Conservation (phyloP, 495 filamentous ascomycete genomes). For the Oidiodendron maius region DNA sequence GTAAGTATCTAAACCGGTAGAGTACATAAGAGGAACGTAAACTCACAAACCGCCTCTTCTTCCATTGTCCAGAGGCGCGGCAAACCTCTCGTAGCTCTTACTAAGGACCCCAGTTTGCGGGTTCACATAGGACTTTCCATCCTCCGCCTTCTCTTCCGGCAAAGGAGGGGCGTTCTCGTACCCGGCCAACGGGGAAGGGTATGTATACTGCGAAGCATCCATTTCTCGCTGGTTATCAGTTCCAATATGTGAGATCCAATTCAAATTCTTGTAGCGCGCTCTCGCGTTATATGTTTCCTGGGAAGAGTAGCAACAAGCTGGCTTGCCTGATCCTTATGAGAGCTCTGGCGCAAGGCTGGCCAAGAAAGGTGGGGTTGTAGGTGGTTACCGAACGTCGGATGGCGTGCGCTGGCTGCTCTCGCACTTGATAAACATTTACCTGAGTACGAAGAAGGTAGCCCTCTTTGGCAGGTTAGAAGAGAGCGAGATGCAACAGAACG, state of each 20-base stretch:
- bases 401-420: too few relatives aligned
- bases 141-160: conserved; percentile 52
- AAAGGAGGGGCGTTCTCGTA: conserved; percentile 60
- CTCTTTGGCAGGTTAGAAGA: too few relatives aligned
- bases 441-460: too few relatives aligned
- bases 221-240: background rate
- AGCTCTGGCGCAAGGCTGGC: background rate
- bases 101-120: conserved; percentile 49
- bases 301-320: too few relatives aligned
- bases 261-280: background rate
- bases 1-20: background rate
- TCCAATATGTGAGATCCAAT: background rate
- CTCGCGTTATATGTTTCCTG: background rate
- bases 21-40: background rate
- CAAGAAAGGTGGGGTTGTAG: background rate
- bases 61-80: conserved; percentile 56
- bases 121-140: conserved; percentile 50
- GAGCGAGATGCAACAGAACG: background rate
- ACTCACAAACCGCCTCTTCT: conserved; percentile 53
- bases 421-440: too few relatives aligned
- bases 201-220: conserved; percentile 37
- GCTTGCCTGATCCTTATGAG: background rate
- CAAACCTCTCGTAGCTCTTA: conserved; percentile 58
- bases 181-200: conserved; percentile 61
- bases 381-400: too few relatives aligned